Base-by-base conservation (phyloP, 345 rosid species). In the Angophora floribunda region DNA sequence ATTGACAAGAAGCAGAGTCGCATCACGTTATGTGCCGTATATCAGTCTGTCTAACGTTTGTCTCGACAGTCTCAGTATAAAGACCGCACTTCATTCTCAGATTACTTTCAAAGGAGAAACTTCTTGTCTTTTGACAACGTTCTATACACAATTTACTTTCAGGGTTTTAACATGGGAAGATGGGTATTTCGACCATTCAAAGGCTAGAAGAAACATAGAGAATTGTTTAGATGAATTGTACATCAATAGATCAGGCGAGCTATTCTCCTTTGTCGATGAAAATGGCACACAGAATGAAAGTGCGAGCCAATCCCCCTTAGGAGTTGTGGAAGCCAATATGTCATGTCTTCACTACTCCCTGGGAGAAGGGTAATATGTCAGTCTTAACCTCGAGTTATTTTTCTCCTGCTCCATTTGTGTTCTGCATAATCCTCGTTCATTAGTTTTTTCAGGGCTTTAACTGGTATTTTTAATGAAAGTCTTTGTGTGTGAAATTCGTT, bases 81-180 rank as follows among this genome's bases (percentile, higher is more conserved):
- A 41, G 82, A 9, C 13, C 5, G 7, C 11, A 10, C 49, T 75
- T 75, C 12, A 19, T 75, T 75, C 8, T 75, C 82, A 41, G 10
- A 44, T 21, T 44, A 36, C 67, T 61, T 61, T 28, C 67, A 28
- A 21, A 75, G 26, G 49, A 75, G 49, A 36, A 85, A 85, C 45
- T 85, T 85, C 86, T 7, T 7, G 50, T 53, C 47, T 26, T 70
- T 63, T 30, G 30, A 65, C 55, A 9, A 5, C 26, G 52, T 86
- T 88, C 14, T 67, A 36, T 86, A 52, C 30, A n/a, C 52, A n/a
- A 45, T 13, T 87, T 44, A 45, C 49, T 92, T 92, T 86, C 93
- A 95, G 97, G 94, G 70, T 88, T 85, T 91, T 95, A 90, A 92
- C 90, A 85, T 94, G 95, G 96, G 95, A 94, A 90, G 96, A 95